Percentiles rank a stretch among this genome's conserved stretches.
phyloP scores from a whole-genome alignment of 139 green algal genomes.

The Zygnema circumcarinatum region DNA sequence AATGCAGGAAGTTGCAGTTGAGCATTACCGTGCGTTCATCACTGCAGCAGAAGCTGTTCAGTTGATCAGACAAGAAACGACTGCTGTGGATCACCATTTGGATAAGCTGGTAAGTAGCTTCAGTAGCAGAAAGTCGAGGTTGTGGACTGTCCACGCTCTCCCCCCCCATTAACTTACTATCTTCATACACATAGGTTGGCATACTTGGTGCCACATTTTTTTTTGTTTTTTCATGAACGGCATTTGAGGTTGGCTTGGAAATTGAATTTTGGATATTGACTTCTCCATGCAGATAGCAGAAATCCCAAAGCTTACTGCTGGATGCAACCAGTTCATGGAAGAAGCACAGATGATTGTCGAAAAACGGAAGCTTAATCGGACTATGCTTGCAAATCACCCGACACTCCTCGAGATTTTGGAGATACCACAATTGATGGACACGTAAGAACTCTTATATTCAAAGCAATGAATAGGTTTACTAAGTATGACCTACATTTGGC shows the following conservation, averaged over 20 bases:
- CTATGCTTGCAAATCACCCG: constrained; percentile 67
- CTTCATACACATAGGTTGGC: too few relatives aligned
- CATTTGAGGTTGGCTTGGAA: too few relatives aligned
- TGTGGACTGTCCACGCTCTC: too few relatives aligned
- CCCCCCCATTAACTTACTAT: not conserved
- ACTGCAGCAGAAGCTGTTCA: constrained; percentile 65
- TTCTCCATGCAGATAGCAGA: constrained; percentile 36
- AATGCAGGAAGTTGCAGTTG: constrained; percentile 73
- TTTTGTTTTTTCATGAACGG: too few relatives aligned
- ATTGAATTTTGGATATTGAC: not conserved
- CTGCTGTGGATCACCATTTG: constrained; percentile 50
- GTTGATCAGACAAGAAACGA: constrained; percentile 61
- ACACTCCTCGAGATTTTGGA: constrained; percentile 92
- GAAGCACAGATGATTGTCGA: constrained; percentile 58
- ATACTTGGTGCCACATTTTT: too few relatives aligned
- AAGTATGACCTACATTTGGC: too few relatives aligned
- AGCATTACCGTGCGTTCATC: constrained; percentile 78
- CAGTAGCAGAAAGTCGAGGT: too few relatives aligned
- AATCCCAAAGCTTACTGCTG: constrained; percentile 43
- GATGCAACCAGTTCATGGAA: constrained; percentile 57
- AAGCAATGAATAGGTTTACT: constrained; percentile 12
- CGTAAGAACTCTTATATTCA: constrained; percentile 65
- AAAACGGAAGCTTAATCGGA: constrained; percentile 53
- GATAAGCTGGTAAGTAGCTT: constrained; percentile 48
- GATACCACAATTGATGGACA: constrained; percentile 94